Conservation (phyloP, 257 asterid species). For the Ilex asprella region DNA sequence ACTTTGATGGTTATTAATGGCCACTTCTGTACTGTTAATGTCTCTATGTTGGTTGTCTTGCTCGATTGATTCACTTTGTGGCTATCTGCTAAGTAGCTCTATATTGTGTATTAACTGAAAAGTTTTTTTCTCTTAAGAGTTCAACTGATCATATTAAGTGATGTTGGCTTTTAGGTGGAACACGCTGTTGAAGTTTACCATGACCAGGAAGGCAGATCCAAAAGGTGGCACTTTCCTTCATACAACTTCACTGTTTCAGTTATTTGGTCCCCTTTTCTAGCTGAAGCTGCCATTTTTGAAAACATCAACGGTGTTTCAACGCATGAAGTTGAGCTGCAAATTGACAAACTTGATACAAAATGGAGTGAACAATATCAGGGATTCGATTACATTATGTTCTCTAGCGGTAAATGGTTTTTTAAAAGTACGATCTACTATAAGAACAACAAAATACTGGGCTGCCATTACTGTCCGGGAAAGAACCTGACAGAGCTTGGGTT, state of each 20-base stretch:
- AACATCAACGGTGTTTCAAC: constrained; percentile 59
- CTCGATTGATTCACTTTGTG: neutral
- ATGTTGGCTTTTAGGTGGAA: constrained; percentile 41
- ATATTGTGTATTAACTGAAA: neutral
- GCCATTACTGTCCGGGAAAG: constrained; percentile 52
- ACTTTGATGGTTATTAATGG: too few species aligned
- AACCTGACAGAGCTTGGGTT: constrained; percentile 58
- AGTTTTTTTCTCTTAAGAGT: neutral
- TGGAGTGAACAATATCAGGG: constrained; percentile 50
- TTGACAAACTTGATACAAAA: constrained; percentile 53
- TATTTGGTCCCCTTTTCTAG: constrained; percentile 79
- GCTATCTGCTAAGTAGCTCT: neutral
- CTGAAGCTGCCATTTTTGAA: constrained; percentile 57
- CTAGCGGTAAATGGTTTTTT: constrained; percentile 67
- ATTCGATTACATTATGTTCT: constrained; percentile 53
- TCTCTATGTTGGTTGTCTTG: too few species aligned
- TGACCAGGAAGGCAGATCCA: constrained; percentile 45
- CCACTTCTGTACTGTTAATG: too few species aligned
- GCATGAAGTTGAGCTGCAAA: constrained; percentile 58
- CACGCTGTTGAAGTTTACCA: constrained; percentile 63
- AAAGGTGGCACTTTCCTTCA: constrained; percentile 64
- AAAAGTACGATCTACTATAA: constrained; percentile 62
- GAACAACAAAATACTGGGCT: constrained; percentile 41
- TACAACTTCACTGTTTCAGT: constrained; percentile 56
- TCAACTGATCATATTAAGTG: too few species aligned